These are phyloP conservation scores for Phytophthora syringae DNA, from an alignment of 352 stramenopile genomes.

Conservation along the genomic window DNA sequence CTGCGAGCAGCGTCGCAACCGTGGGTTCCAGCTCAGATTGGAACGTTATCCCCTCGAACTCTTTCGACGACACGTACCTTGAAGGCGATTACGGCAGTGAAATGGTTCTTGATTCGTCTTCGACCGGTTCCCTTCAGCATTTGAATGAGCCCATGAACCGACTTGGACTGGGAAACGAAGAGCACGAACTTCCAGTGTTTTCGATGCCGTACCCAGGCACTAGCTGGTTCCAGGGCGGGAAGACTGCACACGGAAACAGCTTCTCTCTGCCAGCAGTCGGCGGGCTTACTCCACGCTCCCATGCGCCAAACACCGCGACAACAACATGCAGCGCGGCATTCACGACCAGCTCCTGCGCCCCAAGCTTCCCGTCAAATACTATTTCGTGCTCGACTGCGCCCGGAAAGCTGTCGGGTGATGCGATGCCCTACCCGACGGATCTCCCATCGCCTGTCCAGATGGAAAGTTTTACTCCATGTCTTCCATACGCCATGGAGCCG, in stretches of 20 bases:
- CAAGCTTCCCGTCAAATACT: constrained; percentile 23
- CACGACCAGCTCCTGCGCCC: constrained; percentile 15
- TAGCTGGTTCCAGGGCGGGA: constrained; percentile 39
- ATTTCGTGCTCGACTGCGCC: constrained; percentile 9
- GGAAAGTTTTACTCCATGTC: constrained; percentile 47
- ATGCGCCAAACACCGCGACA: constrained; percentile 12
- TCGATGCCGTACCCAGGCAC: constrained; percentile 42
- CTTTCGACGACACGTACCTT: constrained; percentile 48
- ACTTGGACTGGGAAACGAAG: constrained; percentile 28
- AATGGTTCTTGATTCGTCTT: constrained; percentile 24
- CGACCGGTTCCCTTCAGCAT: constrained; percentile 23
- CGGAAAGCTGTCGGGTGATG: constrained; percentile 24
- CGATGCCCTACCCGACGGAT: constrained; percentile 21
- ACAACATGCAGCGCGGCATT: constrained; percentile 18
- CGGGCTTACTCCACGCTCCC: constrained; percentile 23
- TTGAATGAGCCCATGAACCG: constrained; percentile 42
- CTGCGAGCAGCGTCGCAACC: constrained; percentile 17
- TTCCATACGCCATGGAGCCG: constrained; percentile 37
- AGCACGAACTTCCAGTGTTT: constrained; percentile 39
- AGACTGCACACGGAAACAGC: constrained; percentile 14
- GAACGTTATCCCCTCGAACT: constrained; percentile 38
- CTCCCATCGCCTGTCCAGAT: constrained; percentile 44
- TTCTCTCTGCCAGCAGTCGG: constrained; percentile 29
- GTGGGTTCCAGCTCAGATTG: constrained; percentile 29
- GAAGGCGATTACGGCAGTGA: constrained; percentile 33